phyloP scores from a whole-genome alignment of 164 flowering plant species.

The Umbellularia californica region DNA sequence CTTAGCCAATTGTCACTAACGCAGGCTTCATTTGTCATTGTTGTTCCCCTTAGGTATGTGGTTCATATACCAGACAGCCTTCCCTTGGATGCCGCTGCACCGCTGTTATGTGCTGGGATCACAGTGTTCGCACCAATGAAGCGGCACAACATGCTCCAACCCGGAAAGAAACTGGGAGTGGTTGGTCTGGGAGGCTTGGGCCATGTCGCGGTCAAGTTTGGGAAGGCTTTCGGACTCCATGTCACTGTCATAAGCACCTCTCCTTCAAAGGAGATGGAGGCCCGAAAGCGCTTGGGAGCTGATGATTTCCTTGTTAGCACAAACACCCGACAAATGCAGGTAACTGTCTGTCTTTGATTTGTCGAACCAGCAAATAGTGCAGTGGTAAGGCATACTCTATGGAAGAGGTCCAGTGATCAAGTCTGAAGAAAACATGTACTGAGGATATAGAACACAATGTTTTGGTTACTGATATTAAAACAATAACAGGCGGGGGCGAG shows the following conservation, averaged over 20 bases:
- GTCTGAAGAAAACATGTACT: no score
- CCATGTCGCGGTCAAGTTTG: conserved; percentile 71
- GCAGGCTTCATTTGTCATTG: not conserved
- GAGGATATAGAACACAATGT: no score
- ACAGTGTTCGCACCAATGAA: conserved; percentile 70
- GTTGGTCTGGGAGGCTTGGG: conserved; percentile 84
- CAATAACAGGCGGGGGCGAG: conserved; percentile 31
- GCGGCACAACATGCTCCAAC: conserved; percentile 37
- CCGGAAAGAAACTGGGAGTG: conserved; percentile 56
- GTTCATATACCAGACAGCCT: conserved; percentile 55
- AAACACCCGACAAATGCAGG: conserved; percentile 52
- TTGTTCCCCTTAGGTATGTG: conserved; percentile 33
- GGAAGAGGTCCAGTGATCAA: no score
- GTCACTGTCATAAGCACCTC: conserved; percentile 84
- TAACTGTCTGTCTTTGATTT: conserved; percentile 2
- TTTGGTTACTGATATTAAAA: no score
- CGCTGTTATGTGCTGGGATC: conserved; percentile 69
- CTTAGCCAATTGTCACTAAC: not conserved
- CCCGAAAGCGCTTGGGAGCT: conserved; percentile 54
- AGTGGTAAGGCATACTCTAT: no score
- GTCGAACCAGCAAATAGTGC: no score
- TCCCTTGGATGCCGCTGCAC: conserved; percentile 66
- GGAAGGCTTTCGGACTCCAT: conserved; percentile 70
- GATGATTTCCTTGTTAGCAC: conserved; percentile 67
- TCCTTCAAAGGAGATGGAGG: conserved; percentile 59